Evolutionary conservation across 2,329 filamentous ascomycete genomes (phyloP), one percentile per base, ranked within the genome.

Genomic region (Fusarium poae): DNA sequence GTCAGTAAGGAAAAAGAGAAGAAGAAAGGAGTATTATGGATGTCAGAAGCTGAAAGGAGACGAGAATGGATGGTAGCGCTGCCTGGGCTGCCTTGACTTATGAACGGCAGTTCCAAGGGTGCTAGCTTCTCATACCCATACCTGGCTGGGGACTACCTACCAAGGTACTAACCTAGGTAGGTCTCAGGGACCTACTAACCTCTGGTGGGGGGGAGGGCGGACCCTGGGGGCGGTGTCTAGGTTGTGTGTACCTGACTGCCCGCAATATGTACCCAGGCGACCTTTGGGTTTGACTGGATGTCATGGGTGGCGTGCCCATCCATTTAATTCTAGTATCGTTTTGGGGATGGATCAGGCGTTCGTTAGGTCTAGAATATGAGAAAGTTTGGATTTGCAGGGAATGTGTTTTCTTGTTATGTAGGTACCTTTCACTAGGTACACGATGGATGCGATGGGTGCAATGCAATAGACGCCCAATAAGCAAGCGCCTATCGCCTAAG

Each of bases 301-400:
- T 44, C 53, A 59, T 61, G 40, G 51, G 67, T 62, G 67, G 69
- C 57, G 56, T 50, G 51, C 42, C 48, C 40, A 53, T 52, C 46
- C 35, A 60, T 60, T 27, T 27, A 48, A 60, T 65, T 65, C 60
- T 39, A 29, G 13, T 18, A 49, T 69, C 60, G 64, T 71, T 74
- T 74, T 57, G 59, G 71, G 71, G 60, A 64, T 71, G 62, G 68
- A 67, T 58, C 67, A 72, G 69, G 59, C 65, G 50, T 63, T 65
- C 45, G 57, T 61, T 48, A 58, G 61, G 62, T 70, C 68, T 56
- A 70, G 61, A 69, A 56, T 57, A 56, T 42, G 23, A 53, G 50
- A 68, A 66, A 56, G 45, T 59, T 59, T 48, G 25, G 39, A 48
- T 46, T 50, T 46, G 52, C 39, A 71, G 51, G 62, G 50, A 32